These are phyloP conservation scores for Chaetomiaceae sp. DNA, from an alignment of 2,329 filamentous ascomycete genomes.

Conservation along the genomic window DNA sequence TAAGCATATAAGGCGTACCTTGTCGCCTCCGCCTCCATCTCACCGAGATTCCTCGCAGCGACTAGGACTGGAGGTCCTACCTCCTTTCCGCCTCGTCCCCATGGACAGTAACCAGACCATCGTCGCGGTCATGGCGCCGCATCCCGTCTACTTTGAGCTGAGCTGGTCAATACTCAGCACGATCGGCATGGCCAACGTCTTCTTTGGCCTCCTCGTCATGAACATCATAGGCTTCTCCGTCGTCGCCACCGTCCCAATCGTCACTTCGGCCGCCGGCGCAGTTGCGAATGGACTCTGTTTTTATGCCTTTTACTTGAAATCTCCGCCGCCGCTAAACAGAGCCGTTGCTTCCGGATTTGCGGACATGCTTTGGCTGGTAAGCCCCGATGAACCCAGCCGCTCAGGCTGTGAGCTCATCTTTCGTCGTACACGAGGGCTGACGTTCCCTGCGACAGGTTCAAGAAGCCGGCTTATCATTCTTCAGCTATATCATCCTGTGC, in stretches of 20 bases:
- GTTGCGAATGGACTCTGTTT: constrained; percentile 39
- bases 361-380: constrained; percentile 37
- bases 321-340: constrained; percentile 20
- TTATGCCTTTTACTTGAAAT: constrained; percentile 35
- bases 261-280: constrained; percentile 33
- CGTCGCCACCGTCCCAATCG: constrained; percentile 35
- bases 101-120: too few species aligned
- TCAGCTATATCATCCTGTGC: constrained; percentile 47
- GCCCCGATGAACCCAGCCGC: too few species aligned
- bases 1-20: too few species aligned
- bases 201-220: constrained; percentile 34
- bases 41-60: too few species aligned
- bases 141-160: constrained; percentile 30
- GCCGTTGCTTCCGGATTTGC: constrained; percentile 35
- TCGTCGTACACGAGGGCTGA: too few species aligned
- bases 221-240: constrained; percentile 36
- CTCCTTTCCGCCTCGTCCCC: too few species aligned
- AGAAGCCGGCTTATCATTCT: constrained; percentile 40
- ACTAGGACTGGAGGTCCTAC: too few species aligned
- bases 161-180: constrained; percentile 42
- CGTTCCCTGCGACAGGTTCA: constrained; percentile 30
- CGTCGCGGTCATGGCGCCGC: neutral
- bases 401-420: neutral
- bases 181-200: constrained; percentile 35
- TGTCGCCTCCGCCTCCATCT: too few species aligned